A percentile compares a stretch with the other conserved stretches of the same genome.
These are phyloP conservation scores for Phalaenopsis hybrid DNA, from an alignment of 116 monocot species.

Conservation along the genomic window DNA sequence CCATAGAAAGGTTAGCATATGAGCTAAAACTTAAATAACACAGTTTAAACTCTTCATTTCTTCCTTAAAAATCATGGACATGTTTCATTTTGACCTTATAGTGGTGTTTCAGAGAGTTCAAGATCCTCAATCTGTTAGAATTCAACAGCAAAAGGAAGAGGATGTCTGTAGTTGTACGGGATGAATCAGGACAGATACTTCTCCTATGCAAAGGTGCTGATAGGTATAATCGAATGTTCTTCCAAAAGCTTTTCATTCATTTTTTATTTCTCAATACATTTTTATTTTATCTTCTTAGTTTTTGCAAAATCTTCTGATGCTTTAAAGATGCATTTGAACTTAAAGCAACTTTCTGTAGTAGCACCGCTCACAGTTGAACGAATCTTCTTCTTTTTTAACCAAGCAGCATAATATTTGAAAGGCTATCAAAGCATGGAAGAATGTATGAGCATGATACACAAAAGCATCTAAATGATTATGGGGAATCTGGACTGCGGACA, in stretches of 20 bases:
- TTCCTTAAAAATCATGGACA: neutral
- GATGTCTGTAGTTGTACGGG: conserved; percentile 43
- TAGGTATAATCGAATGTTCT: conserved; percentile 18
- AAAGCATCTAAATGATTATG: conserved; percentile 38
- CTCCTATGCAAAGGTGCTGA: conserved; percentile 50
- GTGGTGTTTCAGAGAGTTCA: conserved; percentile 34
- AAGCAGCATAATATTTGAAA: conserved; percentile 37
- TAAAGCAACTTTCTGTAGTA: neutral
- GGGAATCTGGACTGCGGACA: conserved; percentile 38
- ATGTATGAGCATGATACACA: conserved; percentile 25
- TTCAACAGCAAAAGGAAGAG: conserved; percentile 51
- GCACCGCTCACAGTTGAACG: neutral
- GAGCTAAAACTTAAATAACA: conserved; percentile 1
- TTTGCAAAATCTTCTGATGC: neutral
- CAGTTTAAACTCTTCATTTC: conserved; percentile 1
- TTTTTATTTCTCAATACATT: neutral
- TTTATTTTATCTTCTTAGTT: neutral
- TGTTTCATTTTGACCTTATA: neutral
- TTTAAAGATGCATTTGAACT: neutral
- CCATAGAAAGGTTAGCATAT: conserved; percentile 26
- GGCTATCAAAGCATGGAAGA: conserved; percentile 32
- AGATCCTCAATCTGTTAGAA: conserved; percentile 44
- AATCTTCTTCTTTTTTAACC: neutral
- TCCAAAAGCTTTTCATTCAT: neutral
- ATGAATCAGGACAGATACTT: conserved; percentile 37